These are phyloP conservation scores for Solanum etuberosum DNA, from an alignment of 257 asterid species.

Conservation along the genomic window DNA sequence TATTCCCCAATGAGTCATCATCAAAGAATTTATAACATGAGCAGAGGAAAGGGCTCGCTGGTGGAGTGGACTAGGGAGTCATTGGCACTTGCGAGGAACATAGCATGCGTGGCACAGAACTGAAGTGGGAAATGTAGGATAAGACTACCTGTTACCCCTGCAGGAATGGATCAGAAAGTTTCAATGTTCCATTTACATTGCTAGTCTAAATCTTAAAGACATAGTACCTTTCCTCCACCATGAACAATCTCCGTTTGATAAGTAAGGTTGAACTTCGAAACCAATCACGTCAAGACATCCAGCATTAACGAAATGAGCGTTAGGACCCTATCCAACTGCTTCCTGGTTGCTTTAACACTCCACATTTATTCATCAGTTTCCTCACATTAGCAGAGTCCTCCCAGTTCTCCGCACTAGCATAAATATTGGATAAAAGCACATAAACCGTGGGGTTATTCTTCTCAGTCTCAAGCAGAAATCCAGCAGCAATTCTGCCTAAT, in stretches of 20 bases:
- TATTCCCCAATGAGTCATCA: neutral
- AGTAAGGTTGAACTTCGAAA: neutral
- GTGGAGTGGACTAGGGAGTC: neutral
- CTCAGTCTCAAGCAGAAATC: slow-evolving; percentile 41
- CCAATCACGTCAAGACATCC: neutral
- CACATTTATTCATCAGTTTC: slow-evolving; percentile 45
- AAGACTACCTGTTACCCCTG: neutral
- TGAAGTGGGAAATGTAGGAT: neutral
- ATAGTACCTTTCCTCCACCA: neutral
- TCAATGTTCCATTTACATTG: neutral
- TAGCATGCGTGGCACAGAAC: neutral
- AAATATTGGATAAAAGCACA: slow-evolving; percentile 60
- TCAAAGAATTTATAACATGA: neutral
- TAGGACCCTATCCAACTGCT: slow-evolving; percentile 25
- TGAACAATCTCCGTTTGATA: neutral
- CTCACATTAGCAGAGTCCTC: slow-evolving; percentile 63
- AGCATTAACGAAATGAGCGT: neutral
- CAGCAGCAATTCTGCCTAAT: slow-evolving; percentile 50
- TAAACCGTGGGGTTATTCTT: slow-evolving; percentile 47
- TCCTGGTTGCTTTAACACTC: slow-evolving; percentile 62
- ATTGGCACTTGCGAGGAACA: neutral
- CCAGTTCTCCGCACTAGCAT: slow-evolving; percentile 80
- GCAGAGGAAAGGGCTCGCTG: neutral
- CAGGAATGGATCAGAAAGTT: neutral
- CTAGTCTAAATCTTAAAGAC: neutral